Evolutionary conservation across 176 grass and related monocot species (phyloP).

Genomic region (Carex pumila): DNA sequence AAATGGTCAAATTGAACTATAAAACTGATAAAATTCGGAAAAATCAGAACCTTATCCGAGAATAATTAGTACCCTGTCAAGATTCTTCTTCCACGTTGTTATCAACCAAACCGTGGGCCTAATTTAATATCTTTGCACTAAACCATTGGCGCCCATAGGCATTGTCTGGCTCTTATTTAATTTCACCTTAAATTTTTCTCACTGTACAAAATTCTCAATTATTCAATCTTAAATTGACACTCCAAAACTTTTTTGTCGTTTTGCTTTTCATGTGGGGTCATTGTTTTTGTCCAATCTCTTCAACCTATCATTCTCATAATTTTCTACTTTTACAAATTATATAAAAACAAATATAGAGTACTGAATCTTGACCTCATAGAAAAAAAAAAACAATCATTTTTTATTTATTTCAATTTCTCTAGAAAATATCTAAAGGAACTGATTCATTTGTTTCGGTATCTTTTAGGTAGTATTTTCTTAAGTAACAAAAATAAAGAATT

Average conservation of each 20-base stretch:
- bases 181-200: neutral
- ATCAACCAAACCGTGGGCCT: neutral
- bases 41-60: neutral
- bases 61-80: neutral
- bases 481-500: too few species aligned
- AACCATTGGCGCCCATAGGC: neutral
- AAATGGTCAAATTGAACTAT: neutral
- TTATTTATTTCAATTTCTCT: too few species aligned
- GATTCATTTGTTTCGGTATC: too few species aligned
- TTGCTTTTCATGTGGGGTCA: neutral
- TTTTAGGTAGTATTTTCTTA: too few species aligned
- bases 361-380: too few species aligned
- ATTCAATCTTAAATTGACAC: neutral
- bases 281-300: neutral
- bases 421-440: too few species aligned
- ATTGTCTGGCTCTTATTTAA: neutral
- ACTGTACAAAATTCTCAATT: neutral
- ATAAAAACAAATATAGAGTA: too few species aligned
- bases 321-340: too few species aligned
- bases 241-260: neutral
- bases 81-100: neutral
- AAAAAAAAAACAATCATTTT: too few species aligned
- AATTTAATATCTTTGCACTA: neutral
- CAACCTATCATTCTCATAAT: too few species aligned
- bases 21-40: neutral